Base-by-base conservation (phyloP, 495 filamentous ascomycete species). In the Aspergillus cristatus region DNA sequence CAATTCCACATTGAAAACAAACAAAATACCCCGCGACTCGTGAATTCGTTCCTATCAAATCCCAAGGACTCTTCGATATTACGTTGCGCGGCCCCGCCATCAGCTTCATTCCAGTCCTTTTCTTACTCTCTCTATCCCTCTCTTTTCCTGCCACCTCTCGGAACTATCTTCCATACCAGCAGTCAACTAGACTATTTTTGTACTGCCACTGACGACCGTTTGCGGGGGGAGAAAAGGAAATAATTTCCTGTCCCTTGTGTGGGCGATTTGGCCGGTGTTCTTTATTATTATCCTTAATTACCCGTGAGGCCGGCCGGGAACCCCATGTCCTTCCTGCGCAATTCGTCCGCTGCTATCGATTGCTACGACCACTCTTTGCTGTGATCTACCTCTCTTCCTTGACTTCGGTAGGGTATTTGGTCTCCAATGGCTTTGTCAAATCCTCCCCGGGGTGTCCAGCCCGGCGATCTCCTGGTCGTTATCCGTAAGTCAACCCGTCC, bases 401-500 rank as follows among this genome's bases (percentile, higher is more conserved):
- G 20, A 24, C 4, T 8, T 24, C 20, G 20, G 4, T 8, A 24
- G n/a, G n/a, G n/a, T n/a, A n/a, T n/a, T n/a, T n/a, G 18, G 22
- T 37, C 35, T 40, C 46, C 35, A 36, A 70, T 70, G 66, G 62
- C 64, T 50, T 52, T 58, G 32, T 42, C 57, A 30, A 42, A 55
- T 26, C 58, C 62, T 32, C 60, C 60, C 22, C 54, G 54, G 42
- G 57, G 54, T 39, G 59, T 81, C 46, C 66, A 72, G 25, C 72
- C 74, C 40, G 84, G 84, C 32, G 77, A 85, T 53, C 75, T 78
- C 47, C 58, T 90, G 40, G 55, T 85, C 34, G 84, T 88, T 44
- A 74, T 86, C 43, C 84, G 84, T 90, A 72, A 75, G 82, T 83
- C 28, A 26, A 26, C 14, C 37, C 37, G 28, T 33, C 35, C 40